These are phyloP conservation scores for Geopyxis carbonaria DNA, from an alignment of 495 filamentous ascomycete species.

Conservation along the genomic window DNA sequence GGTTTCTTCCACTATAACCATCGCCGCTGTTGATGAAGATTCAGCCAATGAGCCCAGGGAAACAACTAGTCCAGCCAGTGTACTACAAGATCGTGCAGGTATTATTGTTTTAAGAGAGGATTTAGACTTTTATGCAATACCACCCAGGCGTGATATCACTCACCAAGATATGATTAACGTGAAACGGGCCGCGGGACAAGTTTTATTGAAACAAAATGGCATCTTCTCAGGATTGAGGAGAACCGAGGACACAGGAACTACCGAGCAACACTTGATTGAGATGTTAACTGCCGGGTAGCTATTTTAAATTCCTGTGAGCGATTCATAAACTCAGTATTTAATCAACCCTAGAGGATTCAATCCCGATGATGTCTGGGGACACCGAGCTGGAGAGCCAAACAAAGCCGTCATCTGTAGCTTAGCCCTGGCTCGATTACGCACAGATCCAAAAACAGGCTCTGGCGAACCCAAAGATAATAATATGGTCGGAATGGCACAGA, in stretches of 20 bases:
- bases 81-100: constrained; percentile 67
- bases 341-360: constrained; percentile 62
- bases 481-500: constrained; percentile 95
- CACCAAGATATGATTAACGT: constrained; percentile 89
- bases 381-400: constrained; percentile 86
- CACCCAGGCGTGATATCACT: constrained; percentile 67
- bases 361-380: constrained; percentile 85
- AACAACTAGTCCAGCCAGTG: constrained; percentile 15
- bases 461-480: constrained; percentile 52
- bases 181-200: constrained; percentile 79
- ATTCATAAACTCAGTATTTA: background rate
- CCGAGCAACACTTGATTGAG: constrained; percentile 96
- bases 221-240: constrained; percentile 91
- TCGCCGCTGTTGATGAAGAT: constrained; percentile 34
- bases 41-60: constrained; percentile 33
- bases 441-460: constrained; percentile 64
- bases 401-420: constrained; percentile 97
- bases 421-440: constrained; percentile 78
- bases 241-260: constrained; percentile 90
- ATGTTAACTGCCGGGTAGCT: constrained; percentile 95
- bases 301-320: background rate
- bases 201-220: constrained; percentile 74
- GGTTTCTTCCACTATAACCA: constrained; percentile 77
- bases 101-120: constrained; percentile 97
- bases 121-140: constrained; percentile 93